A percentile compares a stretch with the other conserved stretches of the same genome.
These are phyloP conservation scores for Boletales sp. DNA, from an alignment of 768 basidiomycete species.

Conservation along the genomic window DNA sequence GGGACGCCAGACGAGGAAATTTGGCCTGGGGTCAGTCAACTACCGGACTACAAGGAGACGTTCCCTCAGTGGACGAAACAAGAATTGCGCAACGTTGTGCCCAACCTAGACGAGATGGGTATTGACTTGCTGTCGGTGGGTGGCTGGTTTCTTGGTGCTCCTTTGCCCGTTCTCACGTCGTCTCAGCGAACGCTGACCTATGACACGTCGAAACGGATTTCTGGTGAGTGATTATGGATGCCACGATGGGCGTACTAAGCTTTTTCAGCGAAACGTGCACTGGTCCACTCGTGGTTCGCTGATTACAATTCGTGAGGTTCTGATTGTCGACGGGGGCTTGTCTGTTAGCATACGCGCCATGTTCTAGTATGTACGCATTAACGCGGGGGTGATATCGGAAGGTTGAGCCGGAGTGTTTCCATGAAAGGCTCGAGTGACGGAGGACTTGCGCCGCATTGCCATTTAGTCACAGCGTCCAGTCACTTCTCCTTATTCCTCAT, in stretches of 20 bases:
- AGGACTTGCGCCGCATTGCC: slow-evolving; percentile 27
- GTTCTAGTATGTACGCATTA: slow-evolving; percentile 21
- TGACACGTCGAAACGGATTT: slow-evolving; percentile 89
- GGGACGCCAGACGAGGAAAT: slow-evolving; percentile 89
- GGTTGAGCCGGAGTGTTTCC: slow-evolving; percentile 20
- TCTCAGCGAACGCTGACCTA: slow-evolving; percentile 68
- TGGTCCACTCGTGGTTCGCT: slow-evolving; percentile 45
- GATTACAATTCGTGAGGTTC: slow-evolving; percentile 42
- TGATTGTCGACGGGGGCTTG: neutral
- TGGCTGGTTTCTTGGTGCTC: neutral
- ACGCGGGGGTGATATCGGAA: neutral
- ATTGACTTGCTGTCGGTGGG: slow-evolving; percentile 74
- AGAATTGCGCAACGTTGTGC: slow-evolving; percentile 63
- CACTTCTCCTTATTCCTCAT: slow-evolving; percentile 16
- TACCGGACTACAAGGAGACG: slow-evolving; percentile 94
- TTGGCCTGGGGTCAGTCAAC: slow-evolving; percentile 85
- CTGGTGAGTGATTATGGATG: slow-evolving; percentile 50
- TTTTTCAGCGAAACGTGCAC: slow-evolving; percentile 52
- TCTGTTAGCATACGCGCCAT: slow-evolving; percentile 21
- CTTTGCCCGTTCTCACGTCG: neutral
- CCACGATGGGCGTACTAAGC: slow-evolving; percentile 2
- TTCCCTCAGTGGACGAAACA: slow-evolving; percentile 93
- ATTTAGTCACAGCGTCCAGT: slow-evolving; percentile 29
- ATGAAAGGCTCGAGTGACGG: slow-evolving; percentile 21
- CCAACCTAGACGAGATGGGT: slow-evolving; percentile 71